A percentile compares a stretch with the other conserved stretches of the same genome.
Evolutionary conservation across 495 filamentous ascomycete species (phyloP).

Genomic region (Daldinia decipiens): DNA sequence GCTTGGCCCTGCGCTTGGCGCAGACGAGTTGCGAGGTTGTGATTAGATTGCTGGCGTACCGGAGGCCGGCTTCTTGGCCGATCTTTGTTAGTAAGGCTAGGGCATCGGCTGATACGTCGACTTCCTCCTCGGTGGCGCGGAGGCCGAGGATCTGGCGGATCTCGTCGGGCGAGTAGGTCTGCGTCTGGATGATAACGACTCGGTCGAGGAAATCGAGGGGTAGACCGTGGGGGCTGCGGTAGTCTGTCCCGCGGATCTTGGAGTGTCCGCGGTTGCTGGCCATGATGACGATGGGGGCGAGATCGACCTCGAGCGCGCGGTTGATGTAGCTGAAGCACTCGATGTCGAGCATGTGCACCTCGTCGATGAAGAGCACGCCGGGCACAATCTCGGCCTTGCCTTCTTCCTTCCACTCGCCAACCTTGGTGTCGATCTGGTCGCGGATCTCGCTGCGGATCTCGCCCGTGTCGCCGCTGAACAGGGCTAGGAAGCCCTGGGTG

Average conservation of each 20-base stretch:
- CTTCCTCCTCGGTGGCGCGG: conserved; percentile 93
- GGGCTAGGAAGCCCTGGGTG: conserved; percentile 93
- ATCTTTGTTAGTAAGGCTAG: conserved; percentile 94
- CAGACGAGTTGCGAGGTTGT: conserved; percentile 85
- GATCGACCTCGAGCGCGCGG: conserved; percentile 90
- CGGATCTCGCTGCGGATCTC: conserved; percentile 97
- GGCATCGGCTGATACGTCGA: conserved; percentile 88
- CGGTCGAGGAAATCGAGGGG: conserved; percentile 97
- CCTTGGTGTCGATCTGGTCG: conserved; percentile 98
- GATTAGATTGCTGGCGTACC: conserved; percentile 96
- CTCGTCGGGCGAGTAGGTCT: conserved; percentile 85
- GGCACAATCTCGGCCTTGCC: conserved; percentile 98
- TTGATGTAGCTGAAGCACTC: conserved; percentile 99
- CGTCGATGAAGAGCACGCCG: conserved; percentile 97
- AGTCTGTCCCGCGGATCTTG: conserved; percentile 91
- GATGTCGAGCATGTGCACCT: conserved; percentile 99
- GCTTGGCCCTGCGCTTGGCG: conserved; percentile 78
- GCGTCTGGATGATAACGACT: conserved; percentile 95
- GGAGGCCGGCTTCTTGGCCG: conserved; percentile 88
- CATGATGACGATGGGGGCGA: conserved; percentile 99
- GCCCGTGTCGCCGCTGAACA: conserved; percentile 97
- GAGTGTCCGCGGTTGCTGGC: conserved; percentile 96
- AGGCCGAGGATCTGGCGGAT: conserved; percentile 90
- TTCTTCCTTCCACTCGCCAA: conserved; percentile 98
- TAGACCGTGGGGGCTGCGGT: conserved; percentile 89